Base-by-base conservation (phyloP, 768 basidiomycete genomes). In the Lentinula guzmanii region DNA sequence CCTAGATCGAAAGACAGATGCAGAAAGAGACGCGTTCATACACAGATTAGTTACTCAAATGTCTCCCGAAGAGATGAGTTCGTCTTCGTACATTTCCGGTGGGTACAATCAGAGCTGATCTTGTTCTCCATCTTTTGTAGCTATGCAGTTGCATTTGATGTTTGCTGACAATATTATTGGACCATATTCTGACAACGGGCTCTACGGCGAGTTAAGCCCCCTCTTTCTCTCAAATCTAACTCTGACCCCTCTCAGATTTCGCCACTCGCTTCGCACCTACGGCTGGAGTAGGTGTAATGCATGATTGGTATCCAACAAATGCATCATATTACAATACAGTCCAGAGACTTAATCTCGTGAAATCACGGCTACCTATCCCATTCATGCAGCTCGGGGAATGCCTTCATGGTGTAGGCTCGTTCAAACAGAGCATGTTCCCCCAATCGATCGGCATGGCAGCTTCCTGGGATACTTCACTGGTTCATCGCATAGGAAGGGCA, bases 321-420 rank as follows among this genome's bases (percentile, higher is more conserved):
- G 39, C 46, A 6, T 45, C 61, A 3, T 55, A 65, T 37, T 70
- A 65, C 62, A 70, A 70, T 63, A 43, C 57, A 18, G 45, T 70
- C 7, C 69, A 70, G 50, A 11, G 42, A 34, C 67, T 68, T 33
- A 65, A 68, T 39, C 43, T 65, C 45, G 60, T 65, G 7, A 67
- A 67, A 52, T 68, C 69, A 2, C 67, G 66, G 4, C 64, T 68
- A 3, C 61, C 63, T 28, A 55, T 70, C 33, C 69, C 69, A 3
- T 66, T 70, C 52, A 66, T 70, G 65, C 65, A 63, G n/a, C 56
- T 60, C 28, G 69, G 63, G 24, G 69, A 70, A 62, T 70, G 69
- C 55, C 58, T 67, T 21, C 69, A 70, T 56, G 69, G 67, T 21
- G 66, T 70, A 3, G 67, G 67, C 10, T 70, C 69, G 2, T 70